A percentile compares a stretch with the other conserved stretches of the same genome.
Conservation (phyloP, 495 filamentous ascomycete species). For the Aspergillus ostianus region DNA sequence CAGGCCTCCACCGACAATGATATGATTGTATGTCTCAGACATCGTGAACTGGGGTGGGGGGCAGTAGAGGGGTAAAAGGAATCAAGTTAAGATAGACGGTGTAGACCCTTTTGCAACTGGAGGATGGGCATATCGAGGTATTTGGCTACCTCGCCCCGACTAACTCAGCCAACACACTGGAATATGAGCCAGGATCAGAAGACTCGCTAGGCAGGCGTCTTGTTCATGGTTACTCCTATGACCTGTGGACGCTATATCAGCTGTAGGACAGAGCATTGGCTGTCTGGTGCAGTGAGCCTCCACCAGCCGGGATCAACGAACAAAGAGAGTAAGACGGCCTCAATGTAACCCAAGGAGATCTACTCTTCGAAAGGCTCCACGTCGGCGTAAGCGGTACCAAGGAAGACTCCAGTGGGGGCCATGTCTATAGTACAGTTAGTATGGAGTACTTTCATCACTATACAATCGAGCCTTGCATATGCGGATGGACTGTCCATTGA, state of each 20-base stretch:
- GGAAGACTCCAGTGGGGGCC: neutral
- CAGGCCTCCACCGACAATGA: slow-evolving; percentile 46
- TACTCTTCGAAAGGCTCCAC: neutral
- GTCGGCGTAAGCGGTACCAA: neutral
- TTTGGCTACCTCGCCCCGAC: neutral
- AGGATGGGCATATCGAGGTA: slow-evolving; percentile 3
- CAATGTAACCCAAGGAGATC: neutral
- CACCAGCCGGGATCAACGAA: neutral
- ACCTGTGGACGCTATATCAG: neutral
- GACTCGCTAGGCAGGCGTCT: neutral
- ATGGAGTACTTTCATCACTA: neutral
- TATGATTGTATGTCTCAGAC: slow-evolving; percentile 24
- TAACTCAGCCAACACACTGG: neutral
- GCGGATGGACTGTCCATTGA: neutral
- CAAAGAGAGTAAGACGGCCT: neutral
- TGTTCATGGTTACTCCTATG: neutral
- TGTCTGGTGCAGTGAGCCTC: neutral
- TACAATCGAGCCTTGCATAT: neutral
- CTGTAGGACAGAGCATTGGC: neutral
- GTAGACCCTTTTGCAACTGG: neutral
- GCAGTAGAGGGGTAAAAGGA: neutral
- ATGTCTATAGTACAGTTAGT: neutral
- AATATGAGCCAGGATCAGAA: neutral
- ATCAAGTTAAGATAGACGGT: neutral
- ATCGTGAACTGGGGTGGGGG: neutral